Conservation (phyloP, 441 rosid species). For the Bruguiera hainesii region DNA sequence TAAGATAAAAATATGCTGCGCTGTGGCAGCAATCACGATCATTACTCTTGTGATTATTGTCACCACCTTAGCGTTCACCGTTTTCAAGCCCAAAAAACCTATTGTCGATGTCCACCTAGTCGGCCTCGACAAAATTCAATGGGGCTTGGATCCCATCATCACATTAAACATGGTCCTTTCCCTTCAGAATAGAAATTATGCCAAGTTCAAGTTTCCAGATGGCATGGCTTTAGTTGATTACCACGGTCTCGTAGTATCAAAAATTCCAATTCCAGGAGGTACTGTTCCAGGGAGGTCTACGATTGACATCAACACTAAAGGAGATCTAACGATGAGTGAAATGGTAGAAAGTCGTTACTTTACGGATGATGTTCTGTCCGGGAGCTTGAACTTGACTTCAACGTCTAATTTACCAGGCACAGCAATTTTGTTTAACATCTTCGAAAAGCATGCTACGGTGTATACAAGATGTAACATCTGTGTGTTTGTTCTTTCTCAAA, state of each 20-base stretch:
- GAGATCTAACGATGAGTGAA: slow-evolving; percentile 23
- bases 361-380: background rate
- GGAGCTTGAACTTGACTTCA: background rate
- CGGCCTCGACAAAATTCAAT: too few species aligned
- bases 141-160: too few species aligned
- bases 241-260: too few species aligned
- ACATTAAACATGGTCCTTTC: too few species aligned
- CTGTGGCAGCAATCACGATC: background rate
- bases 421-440: background rate
- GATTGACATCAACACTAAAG: slow-evolving; percentile 24
- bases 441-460: background rate
- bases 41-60: background rate
- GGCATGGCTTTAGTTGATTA: too few species aligned
- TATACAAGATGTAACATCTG: background rate
- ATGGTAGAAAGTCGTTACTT: background rate
- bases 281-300: slow-evolving; percentile 24
- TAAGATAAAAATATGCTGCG: background rate
- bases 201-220: too few species aligned
- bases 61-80: background rate
- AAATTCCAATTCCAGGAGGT: slow-evolving; percentile 21
- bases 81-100: background rate
- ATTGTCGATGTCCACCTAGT: too few species aligned
- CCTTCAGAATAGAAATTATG: too few species aligned
- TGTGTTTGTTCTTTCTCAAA: background rate
- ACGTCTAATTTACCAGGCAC: background rate